These are phyloP conservation scores for Penicillium lividum DNA, from an alignment of 495 filamentous ascomycete species.

Conservation along the genomic window DNA sequence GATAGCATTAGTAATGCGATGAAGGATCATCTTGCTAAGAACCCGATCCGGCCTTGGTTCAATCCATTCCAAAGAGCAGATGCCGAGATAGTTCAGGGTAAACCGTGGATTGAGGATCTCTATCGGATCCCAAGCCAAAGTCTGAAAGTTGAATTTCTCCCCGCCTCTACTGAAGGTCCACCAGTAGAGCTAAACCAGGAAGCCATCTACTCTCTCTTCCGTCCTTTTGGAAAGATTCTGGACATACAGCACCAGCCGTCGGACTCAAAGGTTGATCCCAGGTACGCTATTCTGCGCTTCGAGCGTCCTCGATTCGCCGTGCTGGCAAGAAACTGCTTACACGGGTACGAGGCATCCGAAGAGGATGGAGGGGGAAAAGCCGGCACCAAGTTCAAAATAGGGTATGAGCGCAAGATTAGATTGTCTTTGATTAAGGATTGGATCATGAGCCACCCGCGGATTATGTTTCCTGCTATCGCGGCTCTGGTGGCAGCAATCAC, in stretches of 20 bases:
- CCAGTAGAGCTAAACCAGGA: slow-evolving; percentile 83
- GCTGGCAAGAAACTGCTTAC: slow-evolving; percentile 90
- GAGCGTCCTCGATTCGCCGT: slow-evolving; percentile 67
- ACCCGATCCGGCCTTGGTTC: slow-evolving; percentile 85
- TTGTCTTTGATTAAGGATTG: slow-evolving; percentile 81
- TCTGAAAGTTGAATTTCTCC: slow-evolving; percentile 81
- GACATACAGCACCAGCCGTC: slow-evolving; percentile 78
- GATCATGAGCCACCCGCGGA: slow-evolving; percentile 83
- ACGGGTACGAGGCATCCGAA: slow-evolving; percentile 72
- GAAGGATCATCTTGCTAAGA: slow-evolving; percentile 58
- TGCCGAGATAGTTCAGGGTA: slow-evolving; percentile 70
- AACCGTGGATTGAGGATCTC: slow-evolving; percentile 95
- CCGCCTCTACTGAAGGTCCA: slow-evolving; percentile 60
- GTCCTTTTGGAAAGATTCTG: slow-evolving; percentile 81
- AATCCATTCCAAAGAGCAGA: slow-evolving; percentile 75
- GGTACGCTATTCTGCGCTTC: slow-evolving; percentile 79
- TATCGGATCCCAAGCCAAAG: slow-evolving; percentile 75
- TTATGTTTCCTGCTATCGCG: slow-evolving; percentile 80
- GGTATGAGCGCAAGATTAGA: slow-evolving; percentile 77
- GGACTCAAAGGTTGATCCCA: slow-evolving; percentile 80
- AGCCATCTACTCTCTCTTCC: slow-evolving; percentile 81
- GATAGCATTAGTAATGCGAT: slow-evolving; percentile 60
- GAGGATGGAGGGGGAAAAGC: slow-evolving; percentile 67
- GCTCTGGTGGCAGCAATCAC: slow-evolving; percentile 81
- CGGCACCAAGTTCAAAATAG: slow-evolving; percentile 74